Conservation (phyloP, 768 basidiomycete genomes). For the Lactarius sp. region DNA sequence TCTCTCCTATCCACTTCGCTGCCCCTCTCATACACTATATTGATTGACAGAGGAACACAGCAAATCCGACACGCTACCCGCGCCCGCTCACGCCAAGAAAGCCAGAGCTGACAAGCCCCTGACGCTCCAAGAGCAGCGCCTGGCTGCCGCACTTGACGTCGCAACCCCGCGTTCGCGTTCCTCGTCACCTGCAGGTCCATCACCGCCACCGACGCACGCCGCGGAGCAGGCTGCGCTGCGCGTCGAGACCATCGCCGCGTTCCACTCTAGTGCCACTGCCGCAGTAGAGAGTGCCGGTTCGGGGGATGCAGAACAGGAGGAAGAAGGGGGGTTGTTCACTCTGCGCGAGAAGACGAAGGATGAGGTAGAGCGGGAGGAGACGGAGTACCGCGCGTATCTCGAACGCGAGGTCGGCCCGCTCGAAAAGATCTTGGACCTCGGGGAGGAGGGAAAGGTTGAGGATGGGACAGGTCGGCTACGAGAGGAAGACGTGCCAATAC, state of each 20-base stretch:
- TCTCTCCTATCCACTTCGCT: background rate
- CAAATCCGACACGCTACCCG: conserved; percentile 38
- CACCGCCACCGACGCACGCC: conserved; percentile 56
- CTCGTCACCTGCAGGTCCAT: conserved; percentile 35
- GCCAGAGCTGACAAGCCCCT: conserved; percentile 68
- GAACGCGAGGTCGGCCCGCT: conserved; percentile 80
- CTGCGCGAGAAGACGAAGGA: conserved; percentile 74
- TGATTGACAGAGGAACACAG: conserved; percentile 56
- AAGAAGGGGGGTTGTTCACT: conserved; percentile 64
- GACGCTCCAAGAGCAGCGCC: conserved; percentile 67
- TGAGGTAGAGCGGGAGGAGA: conserved; percentile 71
- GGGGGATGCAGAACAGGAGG: conserved; percentile 40
- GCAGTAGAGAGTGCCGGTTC: conserved; percentile 29
- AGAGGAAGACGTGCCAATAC: conserved; percentile 28
- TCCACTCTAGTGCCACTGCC: conserved; percentile 44
- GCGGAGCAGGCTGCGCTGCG: conserved; percentile 75
- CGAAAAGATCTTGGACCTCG: conserved; percentile 58
- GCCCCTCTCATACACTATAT: background rate
- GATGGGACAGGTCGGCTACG: conserved; percentile 31
- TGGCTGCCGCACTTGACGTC: conserved; percentile 54
- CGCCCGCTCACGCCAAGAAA: conserved; percentile 33
- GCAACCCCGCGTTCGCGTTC: conserved; percentile 63
- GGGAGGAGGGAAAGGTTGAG: conserved; percentile 29
- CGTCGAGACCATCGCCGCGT: conserved; percentile 79
- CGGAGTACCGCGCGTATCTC: conserved; percentile 80